Conservation (phyloP, 495 filamentous ascomycete genomes). For the Lasiosphaeria miniovina region DNA sequence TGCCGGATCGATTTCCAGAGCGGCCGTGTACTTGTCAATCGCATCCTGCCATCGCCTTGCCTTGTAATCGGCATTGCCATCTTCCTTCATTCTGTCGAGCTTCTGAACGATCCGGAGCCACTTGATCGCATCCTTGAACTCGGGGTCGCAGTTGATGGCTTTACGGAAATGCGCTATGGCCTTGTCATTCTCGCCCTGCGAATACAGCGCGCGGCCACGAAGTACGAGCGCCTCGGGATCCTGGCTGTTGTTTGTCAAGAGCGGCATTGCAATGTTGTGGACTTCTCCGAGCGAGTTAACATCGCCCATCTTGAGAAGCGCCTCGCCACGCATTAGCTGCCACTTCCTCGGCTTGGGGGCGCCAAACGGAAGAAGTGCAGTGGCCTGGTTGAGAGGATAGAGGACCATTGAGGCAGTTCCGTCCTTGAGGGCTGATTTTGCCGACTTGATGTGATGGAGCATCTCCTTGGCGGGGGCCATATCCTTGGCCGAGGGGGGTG, state of each 20-base stretch:
- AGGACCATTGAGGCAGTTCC: constrained; percentile 88
- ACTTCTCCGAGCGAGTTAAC: constrained; percentile 85
- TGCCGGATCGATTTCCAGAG: constrained; percentile 79
- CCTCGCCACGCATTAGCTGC: constrained; percentile 88
- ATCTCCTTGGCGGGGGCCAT: constrained; percentile 74
- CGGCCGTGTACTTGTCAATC: constrained; percentile 77
- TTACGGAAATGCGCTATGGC: constrained; percentile 90
- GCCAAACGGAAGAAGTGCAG: constrained; percentile 66
- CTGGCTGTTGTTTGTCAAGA: constrained; percentile 80
- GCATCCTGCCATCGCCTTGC: constrained; percentile 72
- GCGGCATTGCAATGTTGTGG: constrained; percentile 82
- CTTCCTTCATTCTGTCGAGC: constrained; percentile 89
- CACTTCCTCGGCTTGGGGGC: constrained; percentile 84
- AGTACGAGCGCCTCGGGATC: constrained; percentile 93
- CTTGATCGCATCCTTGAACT: constrained; percentile 80
- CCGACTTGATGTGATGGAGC: constrained; percentile 75
- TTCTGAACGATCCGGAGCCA: constrained; percentile 83
- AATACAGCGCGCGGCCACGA: constrained; percentile 82
- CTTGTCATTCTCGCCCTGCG: constrained; percentile 90
- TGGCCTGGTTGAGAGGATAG: constrained; percentile 86
- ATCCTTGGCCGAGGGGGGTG: constrained; percentile 79
- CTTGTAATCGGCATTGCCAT: constrained; percentile 90
- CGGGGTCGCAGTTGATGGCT: constrained; percentile 86
- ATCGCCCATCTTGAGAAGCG: constrained; percentile 91
- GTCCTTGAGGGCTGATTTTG: constrained; percentile 68